Percentiles rank a stretch among this genome's conserved stretches.
Evolutionary conservation across 345 rosid species (phyloP).

Genomic region (Brassica nigra): DNA sequence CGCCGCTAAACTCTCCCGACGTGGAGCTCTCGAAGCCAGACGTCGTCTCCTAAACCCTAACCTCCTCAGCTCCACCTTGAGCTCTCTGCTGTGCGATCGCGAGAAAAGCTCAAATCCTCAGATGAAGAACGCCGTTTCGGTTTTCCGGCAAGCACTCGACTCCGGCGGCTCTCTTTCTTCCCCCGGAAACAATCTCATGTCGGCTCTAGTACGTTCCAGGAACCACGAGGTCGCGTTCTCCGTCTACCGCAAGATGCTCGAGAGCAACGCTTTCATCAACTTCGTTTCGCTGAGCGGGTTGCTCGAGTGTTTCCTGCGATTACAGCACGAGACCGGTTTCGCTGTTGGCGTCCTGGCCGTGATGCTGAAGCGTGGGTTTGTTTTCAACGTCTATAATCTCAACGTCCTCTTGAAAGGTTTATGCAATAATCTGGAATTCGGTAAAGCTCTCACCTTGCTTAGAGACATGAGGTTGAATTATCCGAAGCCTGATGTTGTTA

Average conservation of each 20-base stretch:
- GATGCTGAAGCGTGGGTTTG: slow-evolving; percentile 63
- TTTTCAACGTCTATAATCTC: slow-evolving; percentile 43
- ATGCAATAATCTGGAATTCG: slow-evolving; percentile 44
- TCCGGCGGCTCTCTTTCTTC: slow-evolving; percentile 41
- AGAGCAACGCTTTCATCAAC: slow-evolving; percentile 37
- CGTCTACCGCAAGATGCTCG: slow-evolving; percentile 49
- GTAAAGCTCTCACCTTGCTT: slow-evolving; percentile 46
- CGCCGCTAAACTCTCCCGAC: slow-evolving; percentile 24
- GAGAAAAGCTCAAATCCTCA: slow-evolving; percentile 45
- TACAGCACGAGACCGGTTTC: slow-evolving; percentile 29
- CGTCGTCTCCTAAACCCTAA: slow-evolving; percentile 11
- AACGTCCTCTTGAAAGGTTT: slow-evolving; percentile 61
- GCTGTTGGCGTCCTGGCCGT: slow-evolving; percentile 54
- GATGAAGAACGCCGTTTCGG: slow-evolving; percentile 44
- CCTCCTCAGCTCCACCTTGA: slow-evolving; percentile 32
- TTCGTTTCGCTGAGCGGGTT: slow-evolving; percentile 58
- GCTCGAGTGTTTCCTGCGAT: slow-evolving; percentile 55
- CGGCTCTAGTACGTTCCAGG: slow-evolving; percentile 55
- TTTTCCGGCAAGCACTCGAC: slow-evolving; percentile 44
- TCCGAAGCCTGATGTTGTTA: slow-evolving; percentile 45
- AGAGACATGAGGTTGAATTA: slow-evolving; percentile 45
- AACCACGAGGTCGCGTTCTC: slow-evolving; percentile 52
- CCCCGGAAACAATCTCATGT: slow-evolving; percentile 52
- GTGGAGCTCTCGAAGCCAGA: slow-evolving; percentile 2
- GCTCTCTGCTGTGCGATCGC: slow-evolving; percentile 40